These are phyloP conservation scores for Pythium utonaiense DNA, from an alignment of 352 stramenopile genomes.

Conservation along the genomic window DNA sequence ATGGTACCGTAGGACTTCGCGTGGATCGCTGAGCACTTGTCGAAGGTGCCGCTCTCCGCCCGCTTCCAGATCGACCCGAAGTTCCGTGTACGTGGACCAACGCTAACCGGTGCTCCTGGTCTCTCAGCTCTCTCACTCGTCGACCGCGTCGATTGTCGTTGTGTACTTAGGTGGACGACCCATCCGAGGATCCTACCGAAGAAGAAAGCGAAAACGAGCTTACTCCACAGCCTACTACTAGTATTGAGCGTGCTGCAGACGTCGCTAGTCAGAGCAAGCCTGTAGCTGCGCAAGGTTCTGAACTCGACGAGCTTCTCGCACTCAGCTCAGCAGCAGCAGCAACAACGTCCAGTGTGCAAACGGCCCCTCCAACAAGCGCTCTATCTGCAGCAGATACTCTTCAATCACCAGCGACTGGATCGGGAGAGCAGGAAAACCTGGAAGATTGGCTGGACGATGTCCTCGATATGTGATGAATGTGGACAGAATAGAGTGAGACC, in stretches of 20 bases:
- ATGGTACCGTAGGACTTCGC: slow-evolving; percentile 53
- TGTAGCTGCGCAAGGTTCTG: no score
- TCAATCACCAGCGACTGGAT: background rate
- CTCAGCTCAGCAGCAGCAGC: slow-evolving; percentile 7
- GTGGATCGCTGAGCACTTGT: slow-evolving; percentile 61
- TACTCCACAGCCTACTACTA: background rate
- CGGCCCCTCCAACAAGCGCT: background rate
- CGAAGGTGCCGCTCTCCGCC: slow-evolving; percentile 35
- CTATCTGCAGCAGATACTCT: background rate
- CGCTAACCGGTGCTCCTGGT: no score
- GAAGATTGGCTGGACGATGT: slow-evolving; percentile 76
- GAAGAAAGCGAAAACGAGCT: background rate
- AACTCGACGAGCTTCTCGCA: slow-evolving; percentile 19
- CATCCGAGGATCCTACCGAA: background rate
- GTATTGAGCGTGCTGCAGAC: background rate
- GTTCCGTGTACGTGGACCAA: slow-evolving; percentile 71
- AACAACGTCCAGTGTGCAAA: background rate
- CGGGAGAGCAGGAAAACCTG: slow-evolving; percentile 30
- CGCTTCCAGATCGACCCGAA: slow-evolving; percentile 72
- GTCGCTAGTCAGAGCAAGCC: background rate
- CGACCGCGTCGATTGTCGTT: background rate
- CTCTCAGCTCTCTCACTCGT: no score
- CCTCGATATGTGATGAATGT: slow-evolving; percentile 37
- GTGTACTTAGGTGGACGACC: background rate
- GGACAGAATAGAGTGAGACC: no score